Evolutionary conservation across 2,329 filamentous ascomycete species (phyloP).

Genomic region (Sphaerulina populicola): DNA sequence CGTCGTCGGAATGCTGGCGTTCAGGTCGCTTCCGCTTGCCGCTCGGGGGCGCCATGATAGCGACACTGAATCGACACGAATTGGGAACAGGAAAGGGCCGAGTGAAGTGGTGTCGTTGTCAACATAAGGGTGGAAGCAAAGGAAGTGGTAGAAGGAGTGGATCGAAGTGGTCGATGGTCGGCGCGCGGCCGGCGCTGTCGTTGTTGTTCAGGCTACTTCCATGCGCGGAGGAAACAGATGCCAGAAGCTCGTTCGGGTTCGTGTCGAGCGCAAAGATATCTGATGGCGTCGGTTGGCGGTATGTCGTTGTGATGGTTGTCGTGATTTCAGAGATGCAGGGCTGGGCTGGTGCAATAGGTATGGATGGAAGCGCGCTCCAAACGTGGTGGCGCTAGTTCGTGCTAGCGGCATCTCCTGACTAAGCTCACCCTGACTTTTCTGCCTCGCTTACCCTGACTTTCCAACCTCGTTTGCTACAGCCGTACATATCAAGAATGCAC

Average conservation of each 20-base stretch:
- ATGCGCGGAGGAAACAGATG: not conserved
- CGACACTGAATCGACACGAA: not conserved
- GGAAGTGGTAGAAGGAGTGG: conserved; percentile 1
- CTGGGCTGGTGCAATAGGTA: too few species aligned
- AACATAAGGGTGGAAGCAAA: conserved; percentile 4
- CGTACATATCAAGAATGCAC: too few species aligned
- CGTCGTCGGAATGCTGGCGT: conserved; percentile 38
- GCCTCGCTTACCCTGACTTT: too few species aligned
- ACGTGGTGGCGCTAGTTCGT: too few species aligned
- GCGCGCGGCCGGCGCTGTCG: conserved; percentile 4
- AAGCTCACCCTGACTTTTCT: too few species aligned
- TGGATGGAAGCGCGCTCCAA: too few species aligned
- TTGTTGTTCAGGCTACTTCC: not conserved
- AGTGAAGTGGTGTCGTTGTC: not conserved
- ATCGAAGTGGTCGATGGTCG: not conserved
- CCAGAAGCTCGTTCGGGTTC: not conserved
- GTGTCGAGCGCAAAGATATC: not conserved
- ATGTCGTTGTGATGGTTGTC: not conserved
- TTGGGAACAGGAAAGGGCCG: not conserved
- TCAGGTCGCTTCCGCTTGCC: conserved; percentile 51
- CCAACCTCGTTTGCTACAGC: too few species aligned
- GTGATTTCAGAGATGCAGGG: too few species aligned
- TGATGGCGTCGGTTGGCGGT: not conserved
- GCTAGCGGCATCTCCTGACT: too few species aligned
- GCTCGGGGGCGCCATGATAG: conserved; percentile 27